Percentiles rank a stretch among this genome's conserved stretches.
Conservation (phyloP, 805 yeast genomes). For the Hanseniaspora singularis region DNA sequence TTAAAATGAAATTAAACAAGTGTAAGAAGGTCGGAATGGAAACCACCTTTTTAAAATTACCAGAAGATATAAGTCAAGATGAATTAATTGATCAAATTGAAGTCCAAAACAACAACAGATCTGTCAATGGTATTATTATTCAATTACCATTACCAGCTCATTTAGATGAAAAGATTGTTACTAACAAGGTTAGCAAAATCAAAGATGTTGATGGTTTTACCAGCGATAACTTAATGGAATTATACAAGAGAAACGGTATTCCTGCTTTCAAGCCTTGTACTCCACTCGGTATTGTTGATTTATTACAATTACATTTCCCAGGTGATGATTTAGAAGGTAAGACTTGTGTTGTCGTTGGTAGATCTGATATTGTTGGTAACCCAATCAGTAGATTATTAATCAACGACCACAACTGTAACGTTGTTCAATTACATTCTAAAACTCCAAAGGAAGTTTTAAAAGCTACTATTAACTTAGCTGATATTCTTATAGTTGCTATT, state of each 20-base stretch:
- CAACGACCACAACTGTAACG: slow-evolving; percentile 63
- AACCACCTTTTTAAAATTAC: slow-evolving; percentile 54
- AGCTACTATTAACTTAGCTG: slow-evolving; percentile 52
- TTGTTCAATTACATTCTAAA: slow-evolving; percentile 72
- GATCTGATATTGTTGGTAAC: slow-evolving; percentile 91
- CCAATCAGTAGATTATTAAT: slow-evolving; percentile 80
- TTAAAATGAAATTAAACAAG: slow-evolving; percentile 80
- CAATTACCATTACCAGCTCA: slow-evolving; percentile 83
- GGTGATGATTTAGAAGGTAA: slow-evolving; percentile 49
- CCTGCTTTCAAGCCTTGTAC: slow-evolving; percentile 89
- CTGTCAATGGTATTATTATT: slow-evolving; percentile 75
- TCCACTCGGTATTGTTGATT: slow-evolving; percentile 80
- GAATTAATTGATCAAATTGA: slow-evolving; percentile 49
- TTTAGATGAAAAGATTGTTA: slow-evolving; percentile 65
- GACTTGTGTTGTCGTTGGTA: slow-evolving; percentile 81
- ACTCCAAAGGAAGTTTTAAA: slow-evolving; percentile 44
- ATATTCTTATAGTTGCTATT: slow-evolving; percentile 71
- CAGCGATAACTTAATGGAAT: slow-evolving; percentile 76
- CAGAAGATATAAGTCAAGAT: slow-evolving; percentile 41
- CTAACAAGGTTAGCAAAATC: slow-evolving; percentile 64
- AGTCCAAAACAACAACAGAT: slow-evolving; percentile 56
- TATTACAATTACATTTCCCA: slow-evolving; percentile 59
- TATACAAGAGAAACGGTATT: slow-evolving; percentile 71
- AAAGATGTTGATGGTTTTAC: slow-evolving; percentile 97
- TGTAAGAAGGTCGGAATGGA: slow-evolving; percentile 70